Conservation (phyloP, 2,329 filamentous ascomycete species). For the Macroventuria anomochaeta region DNA sequence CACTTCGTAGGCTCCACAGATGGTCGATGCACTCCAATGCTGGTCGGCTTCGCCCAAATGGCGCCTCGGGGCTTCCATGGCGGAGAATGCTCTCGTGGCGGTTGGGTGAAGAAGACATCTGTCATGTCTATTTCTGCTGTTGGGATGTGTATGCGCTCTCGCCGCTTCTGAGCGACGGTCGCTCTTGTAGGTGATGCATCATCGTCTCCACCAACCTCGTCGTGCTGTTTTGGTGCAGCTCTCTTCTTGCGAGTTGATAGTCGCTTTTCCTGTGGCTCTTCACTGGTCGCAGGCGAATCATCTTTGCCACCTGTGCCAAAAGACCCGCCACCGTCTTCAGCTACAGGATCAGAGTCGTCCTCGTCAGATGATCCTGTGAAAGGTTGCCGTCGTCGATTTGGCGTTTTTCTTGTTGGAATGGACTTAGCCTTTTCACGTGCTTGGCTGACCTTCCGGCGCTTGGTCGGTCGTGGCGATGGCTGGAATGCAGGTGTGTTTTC, state of each 20-base stretch:
- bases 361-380: conserved; percentile 38
- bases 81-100: conserved; percentile 50
- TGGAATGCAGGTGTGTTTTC: conserved; percentile 42
- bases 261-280: conserved; percentile 7
- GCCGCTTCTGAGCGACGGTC: conserved; percentile 43
- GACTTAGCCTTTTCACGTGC: conserved; percentile 31
- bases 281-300: conserved; percentile 18
- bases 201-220: conserved; percentile 19
- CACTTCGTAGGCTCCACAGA: conserved; percentile 20
- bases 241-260: conserved; percentile 24
- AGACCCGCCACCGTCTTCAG: conserved; percentile 16
- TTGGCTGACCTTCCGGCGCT: conserved; percentile 43
- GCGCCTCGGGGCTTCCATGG: conserved; percentile 55
- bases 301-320: conserved; percentile 17
- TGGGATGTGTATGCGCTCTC: conserved; percentile 54
- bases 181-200: conserved; percentile 30
- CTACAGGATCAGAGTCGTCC: conserved; percentile 21
- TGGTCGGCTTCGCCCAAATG: conserved; percentile 54
- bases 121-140: conserved; percentile 49
- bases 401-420: conserved; percentile 32
- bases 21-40: conserved; percentile 36
- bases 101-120: conserved; percentile 54
- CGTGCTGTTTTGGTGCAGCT: conserved; percentile 17
- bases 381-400: conserved; percentile 24
- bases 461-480: conserved; percentile 44